Conservation (phyloP, 768 basidiomycete species). For the Mycena olivaceomarginata region DNA sequence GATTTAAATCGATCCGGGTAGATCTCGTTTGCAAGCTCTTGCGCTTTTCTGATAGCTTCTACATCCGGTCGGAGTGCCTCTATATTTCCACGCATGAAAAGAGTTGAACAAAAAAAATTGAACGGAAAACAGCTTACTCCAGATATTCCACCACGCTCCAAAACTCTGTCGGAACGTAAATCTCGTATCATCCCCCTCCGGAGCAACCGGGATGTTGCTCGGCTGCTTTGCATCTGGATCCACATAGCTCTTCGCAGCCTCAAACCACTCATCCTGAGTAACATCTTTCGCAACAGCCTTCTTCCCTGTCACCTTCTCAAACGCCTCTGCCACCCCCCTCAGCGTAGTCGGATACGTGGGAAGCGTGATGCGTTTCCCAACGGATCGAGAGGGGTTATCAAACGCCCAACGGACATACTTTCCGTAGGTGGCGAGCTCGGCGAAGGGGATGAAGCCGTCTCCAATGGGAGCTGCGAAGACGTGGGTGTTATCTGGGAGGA, state of each 20-base stretch:
- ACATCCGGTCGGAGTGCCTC: constrained; percentile 10
- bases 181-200: constrained; percentile 7
- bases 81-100: constrained; percentile 3
- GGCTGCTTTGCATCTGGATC: constrained; percentile 16
- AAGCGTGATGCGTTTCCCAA: constrained; percentile 2
- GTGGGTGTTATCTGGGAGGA: constrained; percentile 15
- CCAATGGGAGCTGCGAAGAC: constrained; percentile 11
- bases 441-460: constrained; percentile 10
- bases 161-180: constrained; percentile 15
- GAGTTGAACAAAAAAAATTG: neutral
- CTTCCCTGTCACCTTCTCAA: constrained; percentile 8
- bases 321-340: constrained; percentile 14
- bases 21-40: constrained; percentile 12
- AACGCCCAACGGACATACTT: constrained; percentile 9
- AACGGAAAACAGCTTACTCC: constrained; percentile 3
- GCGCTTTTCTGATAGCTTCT: neutral
- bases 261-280: constrained; percentile 12
- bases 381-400: constrained; percentile 16
- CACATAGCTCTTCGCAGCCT: constrained; percentile 9
- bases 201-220: neutral
- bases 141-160: constrained; percentile 12
- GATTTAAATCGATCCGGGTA: constrained; percentile 13
- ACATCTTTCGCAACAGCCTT: constrained; percentile 12
- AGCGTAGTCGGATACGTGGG: neutral
- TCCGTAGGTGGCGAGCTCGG: constrained; percentile 9